These are phyloP conservation scores for Avicennia marina DNA, from an alignment of 257 asterid species.

Conservation along the genomic window DNA sequence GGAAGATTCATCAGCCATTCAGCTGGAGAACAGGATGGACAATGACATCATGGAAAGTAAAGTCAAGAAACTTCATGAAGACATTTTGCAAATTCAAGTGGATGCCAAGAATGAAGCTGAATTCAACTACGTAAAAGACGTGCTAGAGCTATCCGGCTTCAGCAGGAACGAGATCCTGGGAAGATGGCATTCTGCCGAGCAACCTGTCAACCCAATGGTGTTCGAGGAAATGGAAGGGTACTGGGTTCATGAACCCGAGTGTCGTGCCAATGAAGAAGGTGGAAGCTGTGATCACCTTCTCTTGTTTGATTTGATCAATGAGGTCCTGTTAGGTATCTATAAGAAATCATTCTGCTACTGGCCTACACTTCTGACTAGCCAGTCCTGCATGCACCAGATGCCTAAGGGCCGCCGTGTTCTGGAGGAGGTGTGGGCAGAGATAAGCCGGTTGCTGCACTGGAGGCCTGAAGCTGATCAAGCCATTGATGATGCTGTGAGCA, in stretches of 20 bases:
- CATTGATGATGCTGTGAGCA: slow-evolving; percentile 47
- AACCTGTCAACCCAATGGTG: slow-evolving; percentile 50
- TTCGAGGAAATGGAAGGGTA: slow-evolving; percentile 53
- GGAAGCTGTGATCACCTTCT: slow-evolving; percentile 39
- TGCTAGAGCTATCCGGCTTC: slow-evolving; percentile 63
- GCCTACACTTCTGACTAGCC: slow-evolving; percentile 51
- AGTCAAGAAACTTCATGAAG: slow-evolving; percentile 15
- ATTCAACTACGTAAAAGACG: slow-evolving; percentile 53
- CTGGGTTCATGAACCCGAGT: slow-evolving; percentile 22
- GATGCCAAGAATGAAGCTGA: slow-evolving; percentile 36
- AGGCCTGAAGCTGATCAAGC: slow-evolving; percentile 35
- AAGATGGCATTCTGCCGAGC: slow-evolving; percentile 51
- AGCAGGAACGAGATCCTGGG: slow-evolving; percentile 40
- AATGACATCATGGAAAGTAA: slow-evolving; percentile 17
- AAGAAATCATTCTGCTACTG: slow-evolving; percentile 63
- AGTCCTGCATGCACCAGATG: slow-evolving; percentile 43
- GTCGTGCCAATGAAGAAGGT: slow-evolving; percentile 27
- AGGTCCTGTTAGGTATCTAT: slow-evolving; percentile 51
- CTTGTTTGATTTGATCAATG: slow-evolving; percentile 61
- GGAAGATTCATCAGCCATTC: slow-evolving; percentile 24
- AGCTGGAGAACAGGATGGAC: slow-evolving; percentile 7
- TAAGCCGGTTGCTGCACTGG: slow-evolving; percentile 34
- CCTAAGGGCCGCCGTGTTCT: slow-evolving; percentile 55
- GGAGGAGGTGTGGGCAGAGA: slow-evolving; percentile 64
- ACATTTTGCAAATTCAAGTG: slow-evolving; percentile 24